Evolutionary conservation across 2,329 filamentous ascomycete genomes (phyloP), one percentile per base, ranked within the genome.

Genomic region (Cryphonectria parasitica): DNA sequence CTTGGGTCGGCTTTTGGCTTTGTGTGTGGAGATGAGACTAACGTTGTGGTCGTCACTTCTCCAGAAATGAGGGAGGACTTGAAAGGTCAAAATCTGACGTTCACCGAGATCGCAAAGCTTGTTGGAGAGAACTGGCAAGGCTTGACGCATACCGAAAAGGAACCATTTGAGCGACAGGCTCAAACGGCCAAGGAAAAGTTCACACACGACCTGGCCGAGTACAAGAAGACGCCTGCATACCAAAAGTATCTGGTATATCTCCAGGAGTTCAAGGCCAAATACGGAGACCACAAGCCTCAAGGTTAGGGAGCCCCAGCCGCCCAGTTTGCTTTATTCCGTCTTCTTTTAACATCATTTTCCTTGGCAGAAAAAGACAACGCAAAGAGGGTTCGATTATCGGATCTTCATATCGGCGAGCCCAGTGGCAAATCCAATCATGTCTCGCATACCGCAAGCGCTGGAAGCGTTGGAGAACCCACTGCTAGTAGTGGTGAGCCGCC

Each of bases 111-210:
- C 73, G 92, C 92, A 15, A 95, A 95, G 76, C 82, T 94, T 0
- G 92, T 95, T 0, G 92, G 92, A 8, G 92, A 95, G 77, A 89
- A 92, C 76, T 95, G 92, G 92, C 92, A 95, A 77, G 90, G 88
- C 67, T 81, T 95, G 11, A 84, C 88, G 1, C 84, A 88, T 0
- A 80, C 83, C 0, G 90, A 92, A 74, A 92, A 92, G 76, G 92
- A 94, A 76, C 85, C 86, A 0, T 95, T 88, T 75, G 92, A 95
- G 78, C 87, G 86, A 54, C 89, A 92, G 76, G 92, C 92, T 34
- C 90, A 90, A 71, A 80, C 86, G 22, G 90, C 91, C 36, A 95
- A 95, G 80, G 92, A 95, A 74, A 91, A 86, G 74, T 95, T 94
- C 77, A 91, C 92, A 74, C 84, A 86, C n/a, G 88, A 92, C 73